phyloP scores from a whole-genome alignment of 108 stramenopile species.

The Cyclostephanos invisitatus region DNA sequence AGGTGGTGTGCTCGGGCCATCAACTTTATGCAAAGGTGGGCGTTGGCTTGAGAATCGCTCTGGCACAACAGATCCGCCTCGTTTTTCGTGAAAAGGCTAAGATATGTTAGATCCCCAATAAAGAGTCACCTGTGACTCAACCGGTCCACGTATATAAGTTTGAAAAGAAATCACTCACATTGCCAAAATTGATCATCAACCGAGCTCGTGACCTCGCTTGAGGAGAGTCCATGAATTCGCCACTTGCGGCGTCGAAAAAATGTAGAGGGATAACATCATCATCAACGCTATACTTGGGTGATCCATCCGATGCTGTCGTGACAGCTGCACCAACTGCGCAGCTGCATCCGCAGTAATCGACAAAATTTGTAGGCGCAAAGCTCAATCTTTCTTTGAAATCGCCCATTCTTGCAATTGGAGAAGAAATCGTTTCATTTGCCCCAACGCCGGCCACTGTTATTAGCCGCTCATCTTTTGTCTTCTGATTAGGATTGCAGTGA shows the following conservation, averaged over 20 bases:
- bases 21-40: conserved; percentile 47
- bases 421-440: conserved; percentile 60
- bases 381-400: conserved; percentile 76
- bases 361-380: conserved; percentile 64
- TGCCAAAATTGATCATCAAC: conserved; percentile 75
- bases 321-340: conserved; percentile 63
- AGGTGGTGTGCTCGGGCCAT: conserved; percentile 58
- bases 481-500: conserved; percentile 45
- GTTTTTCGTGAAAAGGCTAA: conserved; percentile 67
- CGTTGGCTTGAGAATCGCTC: conserved; percentile 58
- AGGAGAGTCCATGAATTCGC: conserved; percentile 70
- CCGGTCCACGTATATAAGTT: neutral
- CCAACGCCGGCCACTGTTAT: conserved; percentile 72
- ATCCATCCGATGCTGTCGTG: conserved; percentile 75
- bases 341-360: conserved; percentile 82
- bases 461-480: conserved; percentile 53
- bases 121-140: neutral
- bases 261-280: conserved; percentile 77
- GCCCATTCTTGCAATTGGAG: conserved; percentile 68
- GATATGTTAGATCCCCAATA: neutral
- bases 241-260: conserved; percentile 72
- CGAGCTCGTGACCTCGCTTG: conserved; percentile 65
- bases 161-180: conserved; percentile 17
- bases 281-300: conserved; percentile 72
- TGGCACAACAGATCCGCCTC: conserved; percentile 72